These are phyloP conservation scores for Neurospora sp. DNA, from an alignment of 495 filamentous ascomycete species.

Conservation along the genomic window DNA sequence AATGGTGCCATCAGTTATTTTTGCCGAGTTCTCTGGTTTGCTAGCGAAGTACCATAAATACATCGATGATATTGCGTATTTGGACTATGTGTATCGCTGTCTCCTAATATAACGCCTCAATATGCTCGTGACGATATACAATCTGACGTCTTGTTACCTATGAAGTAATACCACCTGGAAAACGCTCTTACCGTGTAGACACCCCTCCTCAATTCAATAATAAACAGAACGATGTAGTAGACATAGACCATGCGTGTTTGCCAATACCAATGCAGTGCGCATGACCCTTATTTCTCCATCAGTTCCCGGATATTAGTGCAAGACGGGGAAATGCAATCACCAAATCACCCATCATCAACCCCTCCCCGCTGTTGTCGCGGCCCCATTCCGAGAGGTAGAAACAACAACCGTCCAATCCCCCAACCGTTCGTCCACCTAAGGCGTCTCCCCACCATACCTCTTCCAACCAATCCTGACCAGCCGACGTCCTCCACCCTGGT, in stretches of 20 bases:
- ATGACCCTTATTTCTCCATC: not conserved
- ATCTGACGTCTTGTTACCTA: not conserved
- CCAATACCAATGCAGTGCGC: no score
- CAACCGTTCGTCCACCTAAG: not conserved
- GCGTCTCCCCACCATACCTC: constrained; percentile 46
- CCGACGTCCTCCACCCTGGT: constrained; percentile 41
- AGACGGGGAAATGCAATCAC: not conserved
- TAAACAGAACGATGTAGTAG: not conserved
- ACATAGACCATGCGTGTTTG: not conserved
- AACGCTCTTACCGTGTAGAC: not conserved
- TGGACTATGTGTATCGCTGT: not conserved
- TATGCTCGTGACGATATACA: not conserved
- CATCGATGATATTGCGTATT: not conserved
- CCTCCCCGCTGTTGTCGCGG: not conserved
- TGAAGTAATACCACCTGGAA: not conserved
- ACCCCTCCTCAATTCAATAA: not conserved
- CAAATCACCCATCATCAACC: not conserved
- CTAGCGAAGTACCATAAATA: not conserved
- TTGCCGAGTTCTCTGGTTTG: not conserved
- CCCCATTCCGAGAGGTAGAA: no score
- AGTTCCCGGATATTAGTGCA: not conserved
- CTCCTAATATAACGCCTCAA: not conserved
- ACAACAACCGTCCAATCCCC: not conserved
- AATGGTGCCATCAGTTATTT: not conserved
- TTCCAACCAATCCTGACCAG: constrained; percentile 71